Evolutionary conservation across 139 green algal species (phyloP).

Genomic region (Pycnococcus provasolii): DNA sequence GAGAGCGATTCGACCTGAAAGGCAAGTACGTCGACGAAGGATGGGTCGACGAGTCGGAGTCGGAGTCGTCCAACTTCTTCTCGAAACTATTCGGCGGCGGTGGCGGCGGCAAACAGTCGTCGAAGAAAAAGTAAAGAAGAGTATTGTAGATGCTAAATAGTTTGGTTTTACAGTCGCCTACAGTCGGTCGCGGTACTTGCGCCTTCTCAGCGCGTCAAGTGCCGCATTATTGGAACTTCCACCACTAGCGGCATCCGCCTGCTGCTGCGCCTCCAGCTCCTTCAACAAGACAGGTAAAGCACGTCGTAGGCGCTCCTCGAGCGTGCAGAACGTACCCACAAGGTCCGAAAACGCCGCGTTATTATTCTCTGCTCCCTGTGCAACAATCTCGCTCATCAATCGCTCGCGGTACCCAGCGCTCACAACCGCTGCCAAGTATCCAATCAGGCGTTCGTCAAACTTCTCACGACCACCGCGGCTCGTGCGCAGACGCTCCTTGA

Average conservation of each 20-base stretch:
- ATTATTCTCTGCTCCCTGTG: background rate
- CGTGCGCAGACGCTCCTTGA: constrained; percentile 13
- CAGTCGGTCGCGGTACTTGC: too few relatives aligned
- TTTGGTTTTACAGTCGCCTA: too few relatives aligned
- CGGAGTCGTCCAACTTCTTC: too few relatives aligned
- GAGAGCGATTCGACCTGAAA: constrained; percentile 49
- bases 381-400: background rate
- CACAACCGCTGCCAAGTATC: constrained; percentile 13
- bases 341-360: constrained; percentile 6
- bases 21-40: constrained; percentile 39
- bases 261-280: too few relatives aligned
- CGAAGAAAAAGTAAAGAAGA: too few relatives aligned
- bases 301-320: constrained; percentile 6
- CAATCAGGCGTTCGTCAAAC: constrained; percentile 18
- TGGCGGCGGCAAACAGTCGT: too few relatives aligned
- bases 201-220: too few relatives aligned
- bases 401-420: constrained; percentile 7
- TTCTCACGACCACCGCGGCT: constrained; percentile 8
- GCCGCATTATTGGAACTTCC: too few relatives aligned
- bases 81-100: too few relatives aligned
- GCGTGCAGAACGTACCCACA: constrained; percentile 7
- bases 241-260: too few relatives aligned
- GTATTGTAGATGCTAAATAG: too few relatives aligned
- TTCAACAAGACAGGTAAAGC: too few relatives aligned
- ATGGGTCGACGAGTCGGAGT: constrained; percentile 41